Conservation (phyloP, 805 yeast genomes). For the Barnettozyma vustinii region DNA sequence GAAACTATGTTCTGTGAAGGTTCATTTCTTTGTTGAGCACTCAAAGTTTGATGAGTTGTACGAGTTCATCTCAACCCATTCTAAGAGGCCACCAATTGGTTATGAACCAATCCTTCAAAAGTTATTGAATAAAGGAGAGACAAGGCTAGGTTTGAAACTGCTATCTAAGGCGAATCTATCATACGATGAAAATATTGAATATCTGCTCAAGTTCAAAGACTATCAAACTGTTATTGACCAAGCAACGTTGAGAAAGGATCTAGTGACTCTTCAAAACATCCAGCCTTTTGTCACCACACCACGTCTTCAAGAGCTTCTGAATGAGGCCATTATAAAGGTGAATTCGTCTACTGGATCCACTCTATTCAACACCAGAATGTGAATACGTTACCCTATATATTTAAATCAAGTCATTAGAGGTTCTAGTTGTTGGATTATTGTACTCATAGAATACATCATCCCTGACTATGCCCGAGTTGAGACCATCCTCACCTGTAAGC, state of each 20-base stretch:
- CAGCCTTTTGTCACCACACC: constrained; percentile 8
- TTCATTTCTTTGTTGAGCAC: constrained; percentile 41
- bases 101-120: constrained; percentile 46
- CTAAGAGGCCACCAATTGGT: constrained; percentile 64
- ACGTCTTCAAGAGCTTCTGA: constrained; percentile 7
- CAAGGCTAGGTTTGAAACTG: constrained; percentile 15
- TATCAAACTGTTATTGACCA: constrained; percentile 19
- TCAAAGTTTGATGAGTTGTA: constrained; percentile 51
- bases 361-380: constrained; percentile 6
- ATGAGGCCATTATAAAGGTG: constrained; percentile 6
- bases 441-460: constrained; percentile 23
- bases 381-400: neutral
- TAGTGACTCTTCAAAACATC: constrained; percentile 4
- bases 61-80: constrained; percentile 37
- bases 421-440: neutral
- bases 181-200: constrained; percentile 14
- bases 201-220: constrained; percentile 17
- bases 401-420: constrained; percentile 1
- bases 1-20: constrained; percentile 48
- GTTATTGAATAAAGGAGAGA: constrained; percentile 13
- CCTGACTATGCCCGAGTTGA: constrained; percentile 34
- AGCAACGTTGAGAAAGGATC: constrained; percentile 18
- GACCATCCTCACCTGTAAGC: constrained; percentile 66
- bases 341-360: constrained; percentile 1
- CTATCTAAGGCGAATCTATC: constrained; percentile 13